Evolutionary conservation across 164 flowering plant species (phyloP), one percentile per base, ranked within the genome.

Genomic region (Brasenia schreberi): DNA sequence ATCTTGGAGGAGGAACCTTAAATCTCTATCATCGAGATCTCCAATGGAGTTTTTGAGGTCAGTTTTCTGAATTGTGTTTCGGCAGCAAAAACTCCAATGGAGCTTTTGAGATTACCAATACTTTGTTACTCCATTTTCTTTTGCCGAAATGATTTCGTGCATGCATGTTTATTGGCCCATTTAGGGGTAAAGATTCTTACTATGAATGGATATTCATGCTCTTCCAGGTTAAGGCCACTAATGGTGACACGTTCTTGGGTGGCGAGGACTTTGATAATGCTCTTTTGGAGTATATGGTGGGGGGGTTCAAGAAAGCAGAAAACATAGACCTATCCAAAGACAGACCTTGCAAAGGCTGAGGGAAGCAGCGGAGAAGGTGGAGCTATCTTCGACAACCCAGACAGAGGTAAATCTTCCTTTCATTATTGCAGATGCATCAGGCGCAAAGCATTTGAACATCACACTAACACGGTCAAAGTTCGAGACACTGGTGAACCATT

Each of bases 21-120:
- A 83, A 75, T 87, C 43, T 87, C 92, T n/a, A 83, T 85, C 45
- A 67, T 87, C 61, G 90, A 85, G 76, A 87, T 87, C 11, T 82
- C 90, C 3, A 84, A 80, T 74, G 92, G 92, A 61, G 88, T 87
- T 43, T 87, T 87, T 77, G 89, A 87, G 88, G 92, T 84, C n/a
- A n/a, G n/a, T n/a, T n/a, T n/a, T n/a, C n/a, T n/a, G n/a, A n/a
- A n/a, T n/a, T n/a, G n/a, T n/a, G n/a, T n/a, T n/a, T n/a, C n/a
- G n/a, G n/a, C n/a, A n/a, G n/a, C n/a, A n/a, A n/a, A n/a, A n/a
- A n/a, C n/a, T n/a, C n/a, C n/a, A n/a, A n/a, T n/a, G n/a, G n/a
- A n/a, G n/a, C n/a, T n/a, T n/a, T n/a, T n/a, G n/a, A n/a, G n/a
- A n/a, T n/a, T n/a, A n/a, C n/a, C n/a, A n/a, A n/a, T n/a, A n/a